Percentiles rank a stretch among this genome's conserved stretches.
phyloP scores from a whole-genome alignment of 805 yeast species.

The Candida manassasensis region DNA sequence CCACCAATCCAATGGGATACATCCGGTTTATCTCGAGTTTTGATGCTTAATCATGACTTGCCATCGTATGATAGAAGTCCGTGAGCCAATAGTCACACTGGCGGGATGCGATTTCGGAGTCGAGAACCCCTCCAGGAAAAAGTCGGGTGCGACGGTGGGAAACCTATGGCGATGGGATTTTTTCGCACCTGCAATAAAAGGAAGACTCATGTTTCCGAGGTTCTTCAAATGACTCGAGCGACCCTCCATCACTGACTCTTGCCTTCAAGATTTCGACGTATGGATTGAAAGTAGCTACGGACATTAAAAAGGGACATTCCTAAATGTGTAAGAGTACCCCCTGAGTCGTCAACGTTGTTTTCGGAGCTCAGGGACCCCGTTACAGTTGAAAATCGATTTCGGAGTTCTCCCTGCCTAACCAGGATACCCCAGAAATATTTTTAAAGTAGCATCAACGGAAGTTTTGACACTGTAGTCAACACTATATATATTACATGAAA shows the following conservation, averaged over 20 bases:
- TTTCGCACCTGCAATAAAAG: not conserved
- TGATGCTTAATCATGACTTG: no score
- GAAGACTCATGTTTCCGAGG: conserved; percentile 1
- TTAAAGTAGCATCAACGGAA: not conserved
- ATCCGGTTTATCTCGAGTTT: no score
- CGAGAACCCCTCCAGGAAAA: not conserved
- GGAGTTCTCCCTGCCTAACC: not conserved
- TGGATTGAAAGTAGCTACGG: no score
- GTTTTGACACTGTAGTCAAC: not conserved
- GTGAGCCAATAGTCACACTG: not conserved
- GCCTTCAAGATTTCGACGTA: no score
- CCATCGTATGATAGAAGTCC: no score
- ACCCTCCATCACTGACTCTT: not conserved
- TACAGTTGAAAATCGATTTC: no score
- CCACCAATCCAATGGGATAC: no score
- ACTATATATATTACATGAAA: not conserved
- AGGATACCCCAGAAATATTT: conserved; percentile 1
- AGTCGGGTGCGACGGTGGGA: conserved; percentile 1
- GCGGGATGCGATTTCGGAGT: conserved; percentile 1
- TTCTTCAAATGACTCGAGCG: not conserved
- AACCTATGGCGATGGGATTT: conserved; percentile 1
- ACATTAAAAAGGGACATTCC: no score
- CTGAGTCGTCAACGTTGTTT: no score
- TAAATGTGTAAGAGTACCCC: no score
- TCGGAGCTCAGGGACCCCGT: no score